A percentile compares a stretch with the other conserved stretches of the same genome.
These are phyloP conservation scores for Cladophialophora exuberans DNA, from an alignment of 2,329 filamentous ascomycete genomes.

Conservation along the genomic window DNA sequence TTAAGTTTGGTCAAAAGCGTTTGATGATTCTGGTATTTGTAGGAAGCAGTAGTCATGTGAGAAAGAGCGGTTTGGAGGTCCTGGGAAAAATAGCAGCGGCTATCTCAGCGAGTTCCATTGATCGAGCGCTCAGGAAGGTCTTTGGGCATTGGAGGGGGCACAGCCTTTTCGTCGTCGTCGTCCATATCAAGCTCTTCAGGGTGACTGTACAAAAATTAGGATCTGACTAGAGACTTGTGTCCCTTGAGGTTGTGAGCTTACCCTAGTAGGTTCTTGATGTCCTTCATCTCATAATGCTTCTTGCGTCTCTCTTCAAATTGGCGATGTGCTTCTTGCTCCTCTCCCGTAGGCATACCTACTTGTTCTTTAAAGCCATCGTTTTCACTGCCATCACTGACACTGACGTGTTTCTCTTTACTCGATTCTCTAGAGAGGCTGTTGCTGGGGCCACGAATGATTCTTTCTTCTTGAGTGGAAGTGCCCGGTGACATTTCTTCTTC, in stretches of 20 bases:
- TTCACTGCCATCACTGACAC: slow-evolving; percentile 67
- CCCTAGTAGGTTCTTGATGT: slow-evolving; percentile 86
- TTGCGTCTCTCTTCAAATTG: slow-evolving; percentile 90
- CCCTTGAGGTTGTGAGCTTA: slow-evolving; percentile 43
- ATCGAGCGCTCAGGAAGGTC: slow-evolving; percentile 43
- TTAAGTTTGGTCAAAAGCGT: too few relatives aligned
- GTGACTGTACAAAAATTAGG: slow-evolving; percentile 47
- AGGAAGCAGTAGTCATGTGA: too few relatives aligned
- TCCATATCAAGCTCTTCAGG: slow-evolving; percentile 67
- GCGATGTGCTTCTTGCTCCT: slow-evolving; percentile 87
- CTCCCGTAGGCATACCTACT: slow-evolving; percentile 63
- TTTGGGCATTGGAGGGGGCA: slow-evolving; percentile 38
- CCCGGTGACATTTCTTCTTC: slow-evolving; percentile 69
- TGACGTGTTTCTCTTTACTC: slow-evolving; percentile 72
- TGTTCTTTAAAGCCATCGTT: slow-evolving; percentile 43
- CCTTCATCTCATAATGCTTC: slow-evolving; percentile 98
- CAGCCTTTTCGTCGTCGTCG: slow-evolving; percentile 61
- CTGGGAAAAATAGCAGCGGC: not conserved
- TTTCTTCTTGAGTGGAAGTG: slow-evolving; percentile 42
- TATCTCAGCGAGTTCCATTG: slow-evolving; percentile 35
- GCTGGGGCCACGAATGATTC: slow-evolving; percentile 43
- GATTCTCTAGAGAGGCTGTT: slow-evolving; percentile 45
- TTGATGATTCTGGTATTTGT: too few relatives aligned
- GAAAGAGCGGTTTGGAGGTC: not conserved
- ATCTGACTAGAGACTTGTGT: not conserved